phyloP scores from a whole-genome alignment of 768 basidiomycete genomes.

The Strobilomyces echinocephalus region DNA sequence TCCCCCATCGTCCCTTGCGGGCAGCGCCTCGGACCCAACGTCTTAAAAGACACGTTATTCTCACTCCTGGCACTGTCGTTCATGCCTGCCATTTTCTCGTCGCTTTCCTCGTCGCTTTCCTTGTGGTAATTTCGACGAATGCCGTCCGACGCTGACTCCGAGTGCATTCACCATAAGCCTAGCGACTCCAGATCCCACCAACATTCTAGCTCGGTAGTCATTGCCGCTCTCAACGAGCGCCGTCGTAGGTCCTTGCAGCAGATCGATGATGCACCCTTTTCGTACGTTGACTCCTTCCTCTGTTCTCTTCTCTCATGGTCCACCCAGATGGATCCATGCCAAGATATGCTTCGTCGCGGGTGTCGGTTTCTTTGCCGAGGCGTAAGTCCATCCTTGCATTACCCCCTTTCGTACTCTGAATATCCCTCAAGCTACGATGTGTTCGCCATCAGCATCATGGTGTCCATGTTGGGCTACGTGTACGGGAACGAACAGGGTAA shows the following conservation, averaged over 20 bases:
- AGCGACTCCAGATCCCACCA: neutral
- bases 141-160: slow-evolving; percentile 1
- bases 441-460: slow-evolving; percentile 84
- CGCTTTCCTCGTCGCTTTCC: neutral
- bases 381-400: slow-evolving; percentile 36
- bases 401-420: neutral
- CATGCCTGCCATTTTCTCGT: neutral
- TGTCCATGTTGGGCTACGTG: slow-evolving; percentile 80
- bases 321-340: slow-evolving; percentile 70
- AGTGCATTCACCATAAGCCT: neutral
- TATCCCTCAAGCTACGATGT: slow-evolving; percentile 55
- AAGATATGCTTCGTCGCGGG: slow-evolving; percentile 67
- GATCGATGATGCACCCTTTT: slow-evolving; percentile 81
- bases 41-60: slow-evolving; percentile 13
- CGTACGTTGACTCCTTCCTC: slow-evolving; percentile 42
- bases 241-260: slow-evolving; percentile 75
- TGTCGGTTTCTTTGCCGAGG: slow-evolving; percentile 87
- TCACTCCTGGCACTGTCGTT: neutral
- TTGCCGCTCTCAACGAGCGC: slow-evolving; percentile 52
- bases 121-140: slow-evolving; percentile 12
- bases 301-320: neutral
- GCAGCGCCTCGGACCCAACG: slow-evolving; percentile 6
- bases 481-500: slow-evolving; percentile 42
- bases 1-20: neutral
- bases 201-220: neutral